A percentile compares a stretch with the other conserved stretches of the same genome.
Conservation (phyloP, 495 filamentous ascomycete genomes). For the Talaromyces nanjingensis region DNA sequence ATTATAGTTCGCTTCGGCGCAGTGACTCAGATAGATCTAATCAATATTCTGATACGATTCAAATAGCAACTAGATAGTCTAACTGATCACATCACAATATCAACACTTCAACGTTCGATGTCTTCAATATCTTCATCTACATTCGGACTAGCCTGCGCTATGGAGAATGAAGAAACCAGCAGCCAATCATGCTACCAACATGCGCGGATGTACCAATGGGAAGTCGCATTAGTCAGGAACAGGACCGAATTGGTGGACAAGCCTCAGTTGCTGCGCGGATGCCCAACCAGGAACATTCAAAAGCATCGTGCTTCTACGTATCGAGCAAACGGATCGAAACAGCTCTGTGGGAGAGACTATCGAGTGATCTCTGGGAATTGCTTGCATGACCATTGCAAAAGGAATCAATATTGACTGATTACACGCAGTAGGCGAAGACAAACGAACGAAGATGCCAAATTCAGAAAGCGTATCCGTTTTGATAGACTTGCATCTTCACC, state of each 20-base stretch:
- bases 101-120: neutral
- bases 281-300: neutral
- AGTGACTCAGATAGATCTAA: neutral
- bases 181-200: neutral
- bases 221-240: constrained; percentile 7
- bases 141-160: neutral
- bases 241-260: constrained; percentile 3
- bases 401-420: neutral
- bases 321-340: neutral
- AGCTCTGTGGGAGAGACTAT: neutral
- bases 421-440: neutral
- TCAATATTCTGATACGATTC: neutral
- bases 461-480: neutral
- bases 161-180: neutral
- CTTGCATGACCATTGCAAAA: neutral
- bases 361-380: neutral
- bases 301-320: neutral
- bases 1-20: neutral
- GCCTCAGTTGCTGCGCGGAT: neutral
- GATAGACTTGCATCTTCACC: neutral
- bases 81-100: neutral
- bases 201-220: constrained; percentile 7
- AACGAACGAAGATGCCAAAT: neutral
- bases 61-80: neutral
- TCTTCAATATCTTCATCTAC: neutral